phyloP scores from a whole-genome alignment of 202 grass and related monocot genomes.

The Zoysia matrella region DNA sequence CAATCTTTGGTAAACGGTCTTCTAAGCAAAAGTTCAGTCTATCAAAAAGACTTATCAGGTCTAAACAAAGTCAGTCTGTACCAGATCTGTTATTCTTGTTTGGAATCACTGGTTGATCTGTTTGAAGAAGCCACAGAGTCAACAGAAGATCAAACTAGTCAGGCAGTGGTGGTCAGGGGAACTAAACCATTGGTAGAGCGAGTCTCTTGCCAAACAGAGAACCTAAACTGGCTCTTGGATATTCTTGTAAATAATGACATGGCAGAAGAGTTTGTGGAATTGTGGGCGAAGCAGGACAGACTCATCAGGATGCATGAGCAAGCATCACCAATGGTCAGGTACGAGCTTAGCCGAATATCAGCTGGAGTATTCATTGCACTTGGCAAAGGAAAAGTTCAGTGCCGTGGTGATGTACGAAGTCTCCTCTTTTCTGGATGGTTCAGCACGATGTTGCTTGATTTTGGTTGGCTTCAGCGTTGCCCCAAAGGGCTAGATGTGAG shows the following conservation, averaged over 20 bases:
- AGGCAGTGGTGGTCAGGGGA: conserved; percentile 10
- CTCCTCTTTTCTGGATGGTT: conserved; percentile 64
- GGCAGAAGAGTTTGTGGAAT: conserved; percentile 74
- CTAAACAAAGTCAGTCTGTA: conserved; percentile 74
- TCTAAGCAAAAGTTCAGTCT: conserved; percentile 76
- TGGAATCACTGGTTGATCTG: conserved; percentile 57
- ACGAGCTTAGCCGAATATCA: conserved; percentile 81
- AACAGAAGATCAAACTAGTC: conserved; percentile 9
- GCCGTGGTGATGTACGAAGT: conserved; percentile 49
- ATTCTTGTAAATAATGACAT: conserved; percentile 77
- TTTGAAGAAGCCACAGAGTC: conserved; percentile 60
- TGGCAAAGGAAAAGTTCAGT: conserved; percentile 77
- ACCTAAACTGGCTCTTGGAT: conserved; percentile 76
- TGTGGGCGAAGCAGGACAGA: conserved; percentile 74
- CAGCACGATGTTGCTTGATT: conserved; percentile 62
- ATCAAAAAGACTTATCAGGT: conserved; percentile 66
- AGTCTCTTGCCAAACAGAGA: conserved; percentile 74
- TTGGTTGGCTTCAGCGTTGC: conserved; percentile 86
- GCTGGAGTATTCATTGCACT: conserved; percentile 68
- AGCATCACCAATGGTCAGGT: conserved; percentile 76
- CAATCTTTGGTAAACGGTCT: conserved; percentile 78
- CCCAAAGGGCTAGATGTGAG: conserved; percentile 84
- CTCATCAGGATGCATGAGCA: conserved; percentile 63
- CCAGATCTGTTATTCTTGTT: conserved; percentile 64
- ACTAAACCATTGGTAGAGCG: conserved; percentile 69